phyloP scores from a whole-genome alignment of 2,329 filamentous ascomycete species.

The Apiospora arundinis region DNA sequence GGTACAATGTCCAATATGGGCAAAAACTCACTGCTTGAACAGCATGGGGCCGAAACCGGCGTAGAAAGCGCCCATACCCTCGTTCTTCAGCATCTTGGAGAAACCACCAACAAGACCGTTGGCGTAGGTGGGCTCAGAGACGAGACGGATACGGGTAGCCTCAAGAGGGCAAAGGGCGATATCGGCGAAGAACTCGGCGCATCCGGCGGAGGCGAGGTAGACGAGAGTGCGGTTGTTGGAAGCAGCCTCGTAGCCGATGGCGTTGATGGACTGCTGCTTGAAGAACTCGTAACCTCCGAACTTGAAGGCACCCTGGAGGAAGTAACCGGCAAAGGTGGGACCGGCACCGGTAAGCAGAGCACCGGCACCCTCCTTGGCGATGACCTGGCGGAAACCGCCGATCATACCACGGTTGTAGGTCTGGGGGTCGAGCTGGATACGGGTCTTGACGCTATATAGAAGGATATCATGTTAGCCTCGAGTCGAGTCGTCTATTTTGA shows the following conservation, averaged over 20 bases:
- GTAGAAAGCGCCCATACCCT: slow-evolving; percentile 77
- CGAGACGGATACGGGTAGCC: slow-evolving; percentile 79
- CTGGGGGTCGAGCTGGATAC: slow-evolving; percentile 77
- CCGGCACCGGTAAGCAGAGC: slow-evolving; percentile 75
- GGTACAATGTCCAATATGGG: neutral
- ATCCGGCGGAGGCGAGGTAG: slow-evolving; percentile 65
- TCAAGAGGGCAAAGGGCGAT: slow-evolving; percentile 78
- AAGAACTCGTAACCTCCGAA: slow-evolving; percentile 85
- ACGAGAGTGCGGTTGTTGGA: slow-evolving; percentile 71
- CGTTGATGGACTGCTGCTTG: slow-evolving; percentile 78
- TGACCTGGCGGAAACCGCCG: slow-evolving; percentile 75
- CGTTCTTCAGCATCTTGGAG: slow-evolving; percentile 70
- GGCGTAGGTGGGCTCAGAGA: slow-evolving; percentile 75
- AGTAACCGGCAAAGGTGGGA: slow-evolving; percentile 77
- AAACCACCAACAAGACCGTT: slow-evolving; percentile 72
- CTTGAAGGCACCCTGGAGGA: slow-evolving; percentile 81
- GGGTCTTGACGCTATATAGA: slow-evolving; percentile 73
- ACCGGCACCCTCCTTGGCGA: slow-evolving; percentile 73
- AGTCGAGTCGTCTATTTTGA: neutral
- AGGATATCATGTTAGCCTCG: neutral
- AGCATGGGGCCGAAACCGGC: slow-evolving; percentile 76
- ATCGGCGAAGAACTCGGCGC: slow-evolving; percentile 62
- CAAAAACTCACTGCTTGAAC: slow-evolving; percentile 67
- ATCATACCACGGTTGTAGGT: slow-evolving; percentile 79
- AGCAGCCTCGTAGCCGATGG: slow-evolving; percentile 69